phyloP scores from a whole-genome alignment of 176 grass and related monocot species.

The bread wheat (Triticum aestivum) region DNA sequence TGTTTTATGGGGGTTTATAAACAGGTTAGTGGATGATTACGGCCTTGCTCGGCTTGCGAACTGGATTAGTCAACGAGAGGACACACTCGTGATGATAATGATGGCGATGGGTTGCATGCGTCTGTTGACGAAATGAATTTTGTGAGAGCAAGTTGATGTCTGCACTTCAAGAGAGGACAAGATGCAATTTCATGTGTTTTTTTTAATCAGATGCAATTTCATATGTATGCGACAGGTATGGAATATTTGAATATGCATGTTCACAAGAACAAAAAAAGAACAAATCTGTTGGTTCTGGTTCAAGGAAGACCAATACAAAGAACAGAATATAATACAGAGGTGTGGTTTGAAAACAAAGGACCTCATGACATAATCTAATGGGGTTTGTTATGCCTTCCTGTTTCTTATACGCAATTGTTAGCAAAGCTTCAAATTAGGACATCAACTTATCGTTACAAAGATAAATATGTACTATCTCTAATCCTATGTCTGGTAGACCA shows the following conservation, averaged over 20 bases:
- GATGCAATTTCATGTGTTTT: not conserved
- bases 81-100: not conserved
- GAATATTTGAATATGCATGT: not conserved
- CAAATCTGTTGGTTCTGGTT: not conserved
- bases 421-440: not conserved
- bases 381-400: not conserved
- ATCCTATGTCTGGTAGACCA: not conserved
- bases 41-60: not conserved
- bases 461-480: too few relatives aligned
- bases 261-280: too few relatives aligned
- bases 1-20: too few relatives aligned
- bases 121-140: not conserved
- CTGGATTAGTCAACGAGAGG: conserved; percentile 12
- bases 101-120: not conserved
- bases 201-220: not conserved
- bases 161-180: not conserved
- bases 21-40: too few relatives aligned
- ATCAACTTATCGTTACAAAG: not conserved
- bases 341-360: not conserved
- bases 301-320: not conserved
- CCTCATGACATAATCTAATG: conserved; percentile 5
- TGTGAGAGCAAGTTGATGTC: not conserved
- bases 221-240: not conserved
- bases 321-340: not conserved
- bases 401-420: not conserved